These are phyloP conservation scores for Diaporthe helianthi DNA, from an alignment of 2,329 filamentous ascomycete genomes.

Conservation along the genomic window DNA sequence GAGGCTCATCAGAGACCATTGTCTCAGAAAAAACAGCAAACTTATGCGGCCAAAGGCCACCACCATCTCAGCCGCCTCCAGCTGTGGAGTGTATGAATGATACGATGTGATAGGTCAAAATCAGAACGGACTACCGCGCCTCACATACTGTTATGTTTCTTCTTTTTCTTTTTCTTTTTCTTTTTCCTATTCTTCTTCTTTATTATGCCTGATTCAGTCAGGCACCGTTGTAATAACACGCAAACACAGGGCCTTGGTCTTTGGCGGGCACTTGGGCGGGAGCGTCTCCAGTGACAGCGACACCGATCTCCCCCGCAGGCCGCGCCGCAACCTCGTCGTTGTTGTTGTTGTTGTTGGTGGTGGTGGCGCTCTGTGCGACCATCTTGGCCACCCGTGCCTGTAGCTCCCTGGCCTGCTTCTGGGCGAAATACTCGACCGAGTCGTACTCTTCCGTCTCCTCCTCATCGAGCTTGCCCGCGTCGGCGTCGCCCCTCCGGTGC, in stretches of 20 bases:
- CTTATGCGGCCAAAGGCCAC: constrained; percentile 1
- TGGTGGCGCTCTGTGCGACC: background rate
- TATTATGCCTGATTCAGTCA: background rate
- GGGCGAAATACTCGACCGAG: constrained; percentile 39
- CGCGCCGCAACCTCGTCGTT: background rate
- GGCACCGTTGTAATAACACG: constrained; percentile 28
- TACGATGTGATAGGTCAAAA: background rate
- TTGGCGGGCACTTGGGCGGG: background rate
- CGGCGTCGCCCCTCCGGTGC: constrained; percentile 42
- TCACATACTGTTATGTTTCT: too few relatives aligned
- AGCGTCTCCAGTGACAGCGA: background rate
- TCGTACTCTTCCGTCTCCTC: constrained; percentile 48
- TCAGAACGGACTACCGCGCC: background rate
- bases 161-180: too few relatives aligned
- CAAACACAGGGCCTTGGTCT: constrained; percentile 26
- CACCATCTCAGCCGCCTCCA: background rate
- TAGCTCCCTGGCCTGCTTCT: constrained; percentile 19
- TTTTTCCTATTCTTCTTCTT: too few relatives aligned
- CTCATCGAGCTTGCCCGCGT: constrained; percentile 42
- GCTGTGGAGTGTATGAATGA: too few relatives aligned
- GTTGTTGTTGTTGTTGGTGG: too few relatives aligned
- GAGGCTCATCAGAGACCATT: background rate
- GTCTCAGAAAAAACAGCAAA: constrained; percentile 6
- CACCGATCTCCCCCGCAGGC: constrained; percentile 11
- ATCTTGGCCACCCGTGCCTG: background rate